A percentile compares a stretch with the other conserved stretches of the same genome.
Evolutionary conservation across 768 basidiomycete species (phyloP).

Genomic region (Agaricus subrufescens): DNA sequence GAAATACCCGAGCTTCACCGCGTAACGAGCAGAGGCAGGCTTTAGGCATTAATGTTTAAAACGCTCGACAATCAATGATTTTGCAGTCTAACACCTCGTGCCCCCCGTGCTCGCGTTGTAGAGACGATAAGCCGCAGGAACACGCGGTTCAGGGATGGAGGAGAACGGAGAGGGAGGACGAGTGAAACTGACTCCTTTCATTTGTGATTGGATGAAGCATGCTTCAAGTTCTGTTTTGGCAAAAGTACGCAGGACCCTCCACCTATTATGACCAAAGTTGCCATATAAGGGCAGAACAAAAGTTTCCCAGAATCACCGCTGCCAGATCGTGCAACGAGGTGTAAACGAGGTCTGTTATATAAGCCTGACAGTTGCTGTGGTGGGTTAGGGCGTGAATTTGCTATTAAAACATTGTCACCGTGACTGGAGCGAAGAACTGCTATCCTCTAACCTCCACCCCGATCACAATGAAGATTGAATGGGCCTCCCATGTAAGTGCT

Average conservation of each 20-base stretch:
- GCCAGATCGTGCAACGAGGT: neutral
- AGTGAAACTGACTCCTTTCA: too few species aligned
- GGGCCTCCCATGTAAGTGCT: slow-evolving; percentile 37
- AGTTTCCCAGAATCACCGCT: too few species aligned
- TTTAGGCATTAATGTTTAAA: too few species aligned
- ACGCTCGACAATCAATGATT: too few species aligned
- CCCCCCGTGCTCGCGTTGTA: neutral
- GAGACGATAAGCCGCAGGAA: neutral
- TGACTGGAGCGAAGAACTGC: slow-evolving; percentile 3
- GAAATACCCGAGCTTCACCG: neutral
- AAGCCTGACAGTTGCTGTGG: neutral
- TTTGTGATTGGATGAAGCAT: too few species aligned
- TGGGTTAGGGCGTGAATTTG: slow-evolving; percentile 3
- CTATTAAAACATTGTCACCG: slow-evolving; percentile 9
- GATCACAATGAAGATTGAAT: slow-evolving; percentile 46
- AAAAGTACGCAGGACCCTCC: too few species aligned
- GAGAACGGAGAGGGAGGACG: neutral
- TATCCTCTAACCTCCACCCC: neutral
- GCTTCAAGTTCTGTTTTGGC: too few species aligned
- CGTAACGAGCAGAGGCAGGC: neutral
- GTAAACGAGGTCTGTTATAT: slow-evolving; percentile 15
- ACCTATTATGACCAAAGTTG: too few species aligned
- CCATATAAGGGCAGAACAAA: too few species aligned
- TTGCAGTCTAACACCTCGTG: neutral
- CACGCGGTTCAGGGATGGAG: neutral